Evolutionary conservation across 805 yeast genomes (phyloP), one percentile per base, ranked within the genome.

Genomic region (Hemisphaericaspora nanyangensis): DNA sequence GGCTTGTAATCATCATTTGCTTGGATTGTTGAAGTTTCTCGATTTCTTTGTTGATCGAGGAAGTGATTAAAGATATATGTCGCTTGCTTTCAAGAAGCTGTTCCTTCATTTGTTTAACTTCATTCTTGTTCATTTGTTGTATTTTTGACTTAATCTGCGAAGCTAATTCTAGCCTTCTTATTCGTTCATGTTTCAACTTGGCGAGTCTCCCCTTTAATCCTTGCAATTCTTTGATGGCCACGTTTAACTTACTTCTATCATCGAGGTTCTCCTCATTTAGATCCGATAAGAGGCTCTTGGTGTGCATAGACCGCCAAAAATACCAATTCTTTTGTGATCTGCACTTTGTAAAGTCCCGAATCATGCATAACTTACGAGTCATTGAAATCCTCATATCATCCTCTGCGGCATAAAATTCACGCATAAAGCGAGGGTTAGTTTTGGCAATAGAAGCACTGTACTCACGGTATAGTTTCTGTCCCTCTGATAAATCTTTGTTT

Each of bases 301-400:
- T 51, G 34, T 79, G 67, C 44, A 76, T 76, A 10, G 63, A 53
- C 43, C 85, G 60, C 88, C 87, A 81, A 35, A 70, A 73, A 47
- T 75, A 76, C 85, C 86, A 81, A 0, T 73, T 72, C 28, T 68
- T 70, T 42, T 64, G 68, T 0, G 85, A 77, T 49, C 75, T 76
- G 22, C 70, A 62, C 22, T 78, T 63, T 1, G 85, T 67, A 42
- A 59, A 73, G 22, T 68, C 72, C 50, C 77, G 77, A 31, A 80
- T 59, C 10, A 71, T 42, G 42, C 68, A 72, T 35, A 80, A 65
- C 43, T 75, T 74, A n/a, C 70, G 57, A 27, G 66, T 68, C 68
- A 78, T 65, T 2, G 54, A 48, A 30, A 60, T 56, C 45, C 65
- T 66, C 6, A 65, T 72, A 27, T 58, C 60, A 2, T 60, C 55